These are phyloP conservation scores for Termitomyces sp. DNA, from an alignment of 768 basidiomycete species.

Conservation along the genomic window DNA sequence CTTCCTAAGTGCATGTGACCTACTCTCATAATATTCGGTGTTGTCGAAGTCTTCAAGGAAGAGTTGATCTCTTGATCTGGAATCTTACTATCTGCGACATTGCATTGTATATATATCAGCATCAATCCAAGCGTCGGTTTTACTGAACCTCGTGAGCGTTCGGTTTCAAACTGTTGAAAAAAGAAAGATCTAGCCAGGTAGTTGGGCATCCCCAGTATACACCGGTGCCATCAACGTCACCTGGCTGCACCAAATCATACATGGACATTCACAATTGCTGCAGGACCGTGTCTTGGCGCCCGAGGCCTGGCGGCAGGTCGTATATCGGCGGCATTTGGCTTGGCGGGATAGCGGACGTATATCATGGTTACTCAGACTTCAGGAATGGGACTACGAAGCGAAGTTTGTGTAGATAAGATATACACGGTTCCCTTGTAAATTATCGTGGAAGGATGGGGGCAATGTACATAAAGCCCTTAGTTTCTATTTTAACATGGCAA, in stretches of 20 bases:
- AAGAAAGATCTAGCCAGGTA: conserved; percentile 23
- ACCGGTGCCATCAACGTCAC: background rate
- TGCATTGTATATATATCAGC: background rate
- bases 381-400: too few species aligned
- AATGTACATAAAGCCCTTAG: too few species aligned
- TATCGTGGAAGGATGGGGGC: background rate
- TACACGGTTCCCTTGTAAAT: background rate
- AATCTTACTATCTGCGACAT: background rate
- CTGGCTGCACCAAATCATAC: background rate
- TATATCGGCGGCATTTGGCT: background rate
- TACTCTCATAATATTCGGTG: too few species aligned
- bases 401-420: too few species aligned
- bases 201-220: conserved; percentile 12
- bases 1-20: background rate
- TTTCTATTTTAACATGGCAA: conserved; percentile 27
- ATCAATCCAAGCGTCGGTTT: background rate
- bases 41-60: background rate
- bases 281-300: conserved; percentile 10
- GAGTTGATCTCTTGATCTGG: background rate
- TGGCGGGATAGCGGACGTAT: too few species aligned
- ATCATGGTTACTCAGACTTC: too few species aligned
- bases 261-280: background rate
- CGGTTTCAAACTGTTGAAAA: background rate
- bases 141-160: background rate
- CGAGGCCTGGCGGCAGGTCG: conserved; percentile 4